Percentiles rank a stretch among this genome's conserved stretches.
These are phyloP conservation scores for Neurospora sp. DNA, from an alignment of 495 filamentous ascomycete species.

Conservation along the genomic window DNA sequence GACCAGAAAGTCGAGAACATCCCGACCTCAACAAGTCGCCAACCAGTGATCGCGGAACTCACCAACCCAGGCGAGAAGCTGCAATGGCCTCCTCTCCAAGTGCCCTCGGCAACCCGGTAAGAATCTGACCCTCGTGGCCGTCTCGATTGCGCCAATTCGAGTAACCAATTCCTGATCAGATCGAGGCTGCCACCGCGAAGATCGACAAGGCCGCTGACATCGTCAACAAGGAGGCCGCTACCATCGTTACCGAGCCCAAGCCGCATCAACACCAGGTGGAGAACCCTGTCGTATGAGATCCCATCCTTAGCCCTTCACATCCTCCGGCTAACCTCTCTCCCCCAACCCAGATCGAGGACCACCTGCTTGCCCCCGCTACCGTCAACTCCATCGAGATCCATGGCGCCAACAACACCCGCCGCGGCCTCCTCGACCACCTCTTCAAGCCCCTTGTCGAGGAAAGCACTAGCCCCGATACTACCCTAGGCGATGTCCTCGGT, in stretches of 20 bases:
- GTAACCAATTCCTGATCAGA: background rate
- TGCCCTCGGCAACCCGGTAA: slow-evolving; percentile 13
- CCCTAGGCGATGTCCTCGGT: slow-evolving; percentile 62
- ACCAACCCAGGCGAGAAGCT: background rate
- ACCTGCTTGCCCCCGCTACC: slow-evolving; percentile 59
- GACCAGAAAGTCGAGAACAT: background rate
- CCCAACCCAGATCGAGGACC: slow-evolving; percentile 51
- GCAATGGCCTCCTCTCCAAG: slow-evolving; percentile 11
- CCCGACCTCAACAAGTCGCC: background rate
- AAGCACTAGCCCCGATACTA: slow-evolving; percentile 56
- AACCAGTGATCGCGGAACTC: background rate
- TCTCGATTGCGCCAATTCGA: background rate
- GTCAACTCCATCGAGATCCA: slow-evolving; percentile 76
- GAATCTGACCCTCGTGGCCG: background rate
- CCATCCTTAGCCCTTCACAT: background rate
- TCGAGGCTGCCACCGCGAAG: background rate
- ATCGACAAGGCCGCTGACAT: background rate
- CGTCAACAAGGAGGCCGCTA: background rate
- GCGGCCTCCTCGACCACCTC: slow-evolving; percentile 66
- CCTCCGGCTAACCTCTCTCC: background rate
- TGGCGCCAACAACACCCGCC: slow-evolving; percentile 65
- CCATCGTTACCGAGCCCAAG: background rate
- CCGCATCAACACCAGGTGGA: background rate
- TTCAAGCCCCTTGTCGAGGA: slow-evolving; percentile 66
- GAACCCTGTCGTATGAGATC: background rate